These are phyloP conservation scores for Calocybe gambosa DNA, from an alignment of 1,284 basidiomycete genomes.

Conservation along the genomic window DNA sequence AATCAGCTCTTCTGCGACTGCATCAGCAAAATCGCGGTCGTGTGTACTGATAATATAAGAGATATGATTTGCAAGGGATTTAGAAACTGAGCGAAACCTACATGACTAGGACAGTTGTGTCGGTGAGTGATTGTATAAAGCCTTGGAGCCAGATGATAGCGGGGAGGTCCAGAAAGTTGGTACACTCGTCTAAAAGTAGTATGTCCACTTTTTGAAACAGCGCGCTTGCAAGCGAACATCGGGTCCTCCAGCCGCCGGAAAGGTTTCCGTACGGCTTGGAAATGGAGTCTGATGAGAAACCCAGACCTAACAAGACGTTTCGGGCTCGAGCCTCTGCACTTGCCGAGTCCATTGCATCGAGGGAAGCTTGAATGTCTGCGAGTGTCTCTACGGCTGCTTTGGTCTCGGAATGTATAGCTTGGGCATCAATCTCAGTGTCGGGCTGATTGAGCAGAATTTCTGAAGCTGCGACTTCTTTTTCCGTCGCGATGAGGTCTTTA, in stretches of 20 bases:
- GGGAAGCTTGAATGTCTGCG: constrained; percentile 28
- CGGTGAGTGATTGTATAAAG: constrained; percentile 40
- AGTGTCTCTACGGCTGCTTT: constrained; percentile 27
- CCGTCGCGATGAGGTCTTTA: constrained; percentile 46
- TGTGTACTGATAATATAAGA: constrained; percentile 37
- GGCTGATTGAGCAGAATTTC: constrained; percentile 17
- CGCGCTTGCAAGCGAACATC: constrained; percentile 70
- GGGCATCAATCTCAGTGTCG: constrained; percentile 20
- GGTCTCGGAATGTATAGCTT: constrained; percentile 25
- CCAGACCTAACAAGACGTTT: constrained; percentile 57
- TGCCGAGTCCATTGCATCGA: constrained; percentile 36
- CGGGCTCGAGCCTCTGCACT: constrained; percentile 53
- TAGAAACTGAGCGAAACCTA: constrained; percentile 3
- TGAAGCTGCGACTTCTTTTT: constrained; percentile 32
- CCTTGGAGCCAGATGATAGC: constrained; percentile 67
- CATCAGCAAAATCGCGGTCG: constrained; percentile 66
- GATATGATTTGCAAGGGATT: neutral
- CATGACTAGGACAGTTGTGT: constrained; percentile 56
- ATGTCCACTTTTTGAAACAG: constrained; percentile 73
- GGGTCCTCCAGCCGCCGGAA: constrained; percentile 68
- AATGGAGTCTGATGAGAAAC: constrained; percentile 50
- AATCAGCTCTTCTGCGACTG: constrained; percentile 63
- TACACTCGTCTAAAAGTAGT: constrained; percentile 48
- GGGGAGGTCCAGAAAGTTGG: constrained; percentile 34
- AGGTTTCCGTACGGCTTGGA: constrained; percentile 41